Percentiles rank a stretch among this genome's conserved stretches.
These are phyloP conservation scores for Aspergillus sp. DNA, from an alignment of 2,329 filamentous ascomycete genomes.

Conservation along the genomic window DNA sequence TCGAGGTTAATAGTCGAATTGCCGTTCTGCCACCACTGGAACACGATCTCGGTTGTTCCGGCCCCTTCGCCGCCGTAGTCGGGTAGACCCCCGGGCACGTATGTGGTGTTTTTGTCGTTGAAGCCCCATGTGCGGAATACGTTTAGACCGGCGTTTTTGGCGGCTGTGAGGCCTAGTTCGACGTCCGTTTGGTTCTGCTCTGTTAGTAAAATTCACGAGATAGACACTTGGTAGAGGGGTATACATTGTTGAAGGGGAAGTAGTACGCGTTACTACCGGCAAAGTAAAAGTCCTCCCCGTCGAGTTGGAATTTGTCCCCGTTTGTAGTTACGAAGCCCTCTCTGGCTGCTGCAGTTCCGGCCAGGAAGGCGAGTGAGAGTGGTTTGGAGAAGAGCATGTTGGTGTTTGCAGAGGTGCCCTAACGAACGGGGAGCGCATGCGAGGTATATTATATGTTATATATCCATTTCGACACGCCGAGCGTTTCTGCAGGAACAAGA, in stretches of 20 bases:
- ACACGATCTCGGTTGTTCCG: conserved; percentile 13
- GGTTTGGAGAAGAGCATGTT: conserved; percentile 2
- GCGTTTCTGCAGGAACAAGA: too few relatives aligned
- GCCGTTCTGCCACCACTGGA: conserved; percentile 17
- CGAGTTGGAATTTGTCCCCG: conserved; percentile 15
- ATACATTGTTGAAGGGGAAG: conserved; percentile 16
- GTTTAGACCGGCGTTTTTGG: conserved; percentile 11
- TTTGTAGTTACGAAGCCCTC: conserved; percentile 14
- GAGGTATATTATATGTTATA: not conserved
- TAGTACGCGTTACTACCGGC: conserved; percentile 17
- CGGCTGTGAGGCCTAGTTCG: conserved; percentile 13
- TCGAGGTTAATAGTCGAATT: conserved; percentile 13
- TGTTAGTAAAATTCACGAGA: not conserved
- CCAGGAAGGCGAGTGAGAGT: conserved; percentile 1
- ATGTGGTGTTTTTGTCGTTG: conserved; percentile 16
- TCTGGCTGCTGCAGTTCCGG: not conserved
- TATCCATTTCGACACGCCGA: too few relatives aligned
- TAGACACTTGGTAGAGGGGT: not conserved
- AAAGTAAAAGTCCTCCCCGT: conserved; percentile 17
- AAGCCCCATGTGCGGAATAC: conserved; percentile 19
- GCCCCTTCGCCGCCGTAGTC: conserved; percentile 15
- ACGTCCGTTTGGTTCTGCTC: conserved; percentile 16
- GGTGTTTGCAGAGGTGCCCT: not conserved
- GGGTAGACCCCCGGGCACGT: conserved; percentile 8
- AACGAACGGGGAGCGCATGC: too few relatives aligned